Evolutionary conservation across 139 green algal genomes (phyloP).

Genomic region (Asterochloris sp.): DNA sequence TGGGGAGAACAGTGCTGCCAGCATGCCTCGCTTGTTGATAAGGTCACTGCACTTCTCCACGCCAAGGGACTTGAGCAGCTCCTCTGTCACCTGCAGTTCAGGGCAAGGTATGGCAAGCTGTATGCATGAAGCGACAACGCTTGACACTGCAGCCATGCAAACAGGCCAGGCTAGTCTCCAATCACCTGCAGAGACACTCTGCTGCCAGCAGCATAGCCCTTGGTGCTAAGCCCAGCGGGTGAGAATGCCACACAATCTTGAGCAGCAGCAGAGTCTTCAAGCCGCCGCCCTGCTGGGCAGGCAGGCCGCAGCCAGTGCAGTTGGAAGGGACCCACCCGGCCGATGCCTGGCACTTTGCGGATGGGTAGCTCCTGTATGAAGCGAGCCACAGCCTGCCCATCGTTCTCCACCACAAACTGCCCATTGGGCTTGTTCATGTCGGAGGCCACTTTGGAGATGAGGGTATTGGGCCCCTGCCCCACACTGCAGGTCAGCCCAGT

Average conservation of each 20-base stretch:
- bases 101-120: too few species aligned
- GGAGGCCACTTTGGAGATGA: constrained; percentile 72
- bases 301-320: too few species aligned
- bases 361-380: constrained; percentile 72
- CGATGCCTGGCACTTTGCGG: constrained; percentile 76
- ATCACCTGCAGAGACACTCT: too few species aligned
- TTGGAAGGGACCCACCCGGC: constrained; percentile 31
- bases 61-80: constrained; percentile 54
- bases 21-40: constrained; percentile 45
- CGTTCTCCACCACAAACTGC: constrained; percentile 53
- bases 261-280: too few species aligned
- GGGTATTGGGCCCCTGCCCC: constrained; percentile 75
- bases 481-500: constrained; percentile 71
- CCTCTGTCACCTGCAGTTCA: constrained; percentile 59
- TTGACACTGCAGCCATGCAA: too few species aligned
- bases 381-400: constrained; percentile 38
- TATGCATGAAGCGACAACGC: too few species aligned
- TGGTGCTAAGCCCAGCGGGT: too few species aligned
- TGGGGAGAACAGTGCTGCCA: constrained; percentile 64
- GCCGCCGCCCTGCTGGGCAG: too few species aligned
- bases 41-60: constrained; percentile 59
- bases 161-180: too few species aligned
- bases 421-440: constrained; percentile 91
- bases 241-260: too few species aligned
- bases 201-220: too few species aligned